Conservation (phyloP, 1,284 basidiomycete species). For the Apiotrichum laibachii region DNA sequence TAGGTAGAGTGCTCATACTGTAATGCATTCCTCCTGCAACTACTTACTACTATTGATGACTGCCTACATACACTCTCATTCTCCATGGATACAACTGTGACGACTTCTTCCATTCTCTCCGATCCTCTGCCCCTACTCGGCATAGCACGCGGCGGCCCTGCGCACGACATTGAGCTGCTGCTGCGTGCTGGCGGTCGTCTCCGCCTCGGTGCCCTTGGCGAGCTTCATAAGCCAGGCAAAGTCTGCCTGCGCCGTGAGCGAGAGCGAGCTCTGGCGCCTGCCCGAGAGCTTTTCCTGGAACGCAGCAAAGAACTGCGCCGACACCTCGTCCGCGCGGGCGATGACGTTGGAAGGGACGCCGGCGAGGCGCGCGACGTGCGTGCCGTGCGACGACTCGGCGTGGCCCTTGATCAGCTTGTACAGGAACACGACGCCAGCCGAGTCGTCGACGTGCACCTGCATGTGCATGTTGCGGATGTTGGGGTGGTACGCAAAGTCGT, state of each 20-base stretch:
- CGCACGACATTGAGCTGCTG: slow-evolving; percentile 38
- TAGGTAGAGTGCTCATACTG: not conserved
- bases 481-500: slow-evolving; percentile 70
- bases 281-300: slow-evolving; percentile 73
- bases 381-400: slow-evolving; percentile 88
- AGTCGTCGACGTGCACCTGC: slow-evolving; percentile 86
- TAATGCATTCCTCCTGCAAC: too few species aligned
- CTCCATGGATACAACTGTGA: not conserved
- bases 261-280: slow-evolving; percentile 63
- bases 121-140: not conserved
- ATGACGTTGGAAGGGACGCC: slow-evolving; percentile 70
- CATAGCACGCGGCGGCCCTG: slow-evolving; percentile 16
- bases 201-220: slow-evolving; percentile 3
- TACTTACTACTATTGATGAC: too few species aligned
- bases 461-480: slow-evolving; percentile 93
- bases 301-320: slow-evolving; percentile 78
- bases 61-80: not conserved
- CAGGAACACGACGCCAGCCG: slow-evolving; percentile 85
- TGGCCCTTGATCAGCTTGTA: slow-evolving; percentile 88
- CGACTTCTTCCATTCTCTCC: not conserved
- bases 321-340: slow-evolving; percentile 78
- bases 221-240: slow-evolving; percentile 65
- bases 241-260: slow-evolving; percentile 78
- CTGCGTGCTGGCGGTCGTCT: slow-evolving; percentile 16
- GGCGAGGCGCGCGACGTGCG: slow-evolving; percentile 83